Evolutionary conservation across 495 filamentous ascomycete species (phyloP), one percentile per base, ranked within the genome.

Genomic region (Lepraria neglecta): DNA sequence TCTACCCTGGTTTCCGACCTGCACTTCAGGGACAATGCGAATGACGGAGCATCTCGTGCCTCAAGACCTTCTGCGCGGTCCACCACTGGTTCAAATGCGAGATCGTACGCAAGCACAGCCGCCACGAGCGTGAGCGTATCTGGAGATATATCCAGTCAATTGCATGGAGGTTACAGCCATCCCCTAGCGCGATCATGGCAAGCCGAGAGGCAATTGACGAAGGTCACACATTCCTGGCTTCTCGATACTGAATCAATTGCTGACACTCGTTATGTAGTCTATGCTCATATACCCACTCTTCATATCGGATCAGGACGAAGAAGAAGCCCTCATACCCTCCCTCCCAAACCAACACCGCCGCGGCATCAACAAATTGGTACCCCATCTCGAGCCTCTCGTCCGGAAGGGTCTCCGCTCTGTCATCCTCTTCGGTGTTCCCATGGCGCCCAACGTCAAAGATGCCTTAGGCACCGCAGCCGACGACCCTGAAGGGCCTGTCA

Each of bases 211-310:
- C 92, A 97, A 80, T 82, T 98, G 69, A 97, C 95, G 21, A 98
- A 98, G 84, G 92, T 91, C 62, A 56, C 33, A 27, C n/a, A 44
- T 30, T 30, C 35, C 12, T 17, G 28, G 4, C 38, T 55, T 48
- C 48, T 30, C 27, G 21, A 12, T 14, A 12, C 30, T 24, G 17
- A 15, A 56, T 15, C 24, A 33, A 7, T 31, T 48, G 38, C 62
- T 67, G 44, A 60, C 27, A 52, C 40, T 42, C 27, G 11, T 4
- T 10, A 24, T 46, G 4, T 65, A 96, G 92, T 91, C 91, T 38
- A 97, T 97, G 92, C 83, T 98, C 66, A 96, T 98, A 56, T 96
- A 95, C 73, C 94, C 94, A 3, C 81, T 98, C 47, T 98, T 98
- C 77, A 87, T 98, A 65, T 94, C 94, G 61, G 94, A 97, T 74